These are phyloP conservation scores for Leucocoprinus birnbaumii DNA, from an alignment of 768 basidiomycete genomes.

Conservation along the genomic window DNA sequence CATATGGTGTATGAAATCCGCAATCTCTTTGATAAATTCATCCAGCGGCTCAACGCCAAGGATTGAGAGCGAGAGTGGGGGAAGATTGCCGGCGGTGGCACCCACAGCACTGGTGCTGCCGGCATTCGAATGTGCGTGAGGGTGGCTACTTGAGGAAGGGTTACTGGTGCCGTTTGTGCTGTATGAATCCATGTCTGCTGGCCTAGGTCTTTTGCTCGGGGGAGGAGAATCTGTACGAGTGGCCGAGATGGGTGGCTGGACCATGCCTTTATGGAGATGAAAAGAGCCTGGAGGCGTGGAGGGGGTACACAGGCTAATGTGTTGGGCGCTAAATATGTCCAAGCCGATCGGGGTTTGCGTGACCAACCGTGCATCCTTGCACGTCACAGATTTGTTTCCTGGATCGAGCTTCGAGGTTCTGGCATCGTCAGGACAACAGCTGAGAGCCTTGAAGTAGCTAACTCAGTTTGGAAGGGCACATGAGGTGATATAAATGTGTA, in stretches of 20 bases:
- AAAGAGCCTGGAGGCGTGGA: no score
- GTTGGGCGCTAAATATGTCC: conserved; percentile 1
- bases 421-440: conserved; percentile 15
- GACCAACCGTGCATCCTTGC: background rate
- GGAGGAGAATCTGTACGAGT: conserved; percentile 2
- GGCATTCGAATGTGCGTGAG: background rate
- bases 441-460: background rate
- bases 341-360: conserved; percentile 1
- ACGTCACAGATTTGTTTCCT: background rate
- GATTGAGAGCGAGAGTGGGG: conserved; percentile 75
- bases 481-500: background rate
- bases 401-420: background rate
- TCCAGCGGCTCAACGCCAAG: conserved; percentile 89
- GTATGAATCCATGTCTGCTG: conserved; percentile 3
- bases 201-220: background rate
- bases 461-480: background rate
- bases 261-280: background rate
- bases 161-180: conserved; percentile 1
- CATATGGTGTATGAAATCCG: conserved; percentile 82
- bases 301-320: no score
- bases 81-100: conserved; percentile 28
- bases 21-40: conserved; percentile 90
- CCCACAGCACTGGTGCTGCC: background rate
- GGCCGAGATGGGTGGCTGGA: background rate
- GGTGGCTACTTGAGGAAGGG: background rate